Base-by-base conservation (phyloP, 768 basidiomycete species). In the Cyclocybe aegerita region DNA sequence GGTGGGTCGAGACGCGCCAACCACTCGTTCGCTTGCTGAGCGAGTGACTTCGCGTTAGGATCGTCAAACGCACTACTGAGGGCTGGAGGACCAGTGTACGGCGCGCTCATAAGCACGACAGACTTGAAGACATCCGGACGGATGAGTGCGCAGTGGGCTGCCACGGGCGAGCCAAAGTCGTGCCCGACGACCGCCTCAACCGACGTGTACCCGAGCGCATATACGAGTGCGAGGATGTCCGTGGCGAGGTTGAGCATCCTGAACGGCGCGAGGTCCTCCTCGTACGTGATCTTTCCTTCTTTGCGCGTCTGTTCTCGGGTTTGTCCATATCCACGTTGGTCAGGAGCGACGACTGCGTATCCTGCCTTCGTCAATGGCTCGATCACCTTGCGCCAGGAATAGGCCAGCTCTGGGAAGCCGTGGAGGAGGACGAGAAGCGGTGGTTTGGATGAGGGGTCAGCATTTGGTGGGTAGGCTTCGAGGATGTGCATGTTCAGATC, bases 351-450 rank as follows among this genome's bases (percentile, higher is more conserved):
- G 59, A 85, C 83, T 46, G 78, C 73, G 64, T 78, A 85, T 1
- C 84, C 83, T 2, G 70, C 68, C 4, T 65, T 55, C 0, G 78
- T 61, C 17, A 86, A 70, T 0, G 81, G 81, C 0, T 65, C 57
- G 31, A 86, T 71, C 33, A 85, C 51, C 52, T 82, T 81, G 10
- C 85, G 72, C 82, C 82, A 86, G 7, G 82, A 85, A 59, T 80
- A 83, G 2, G 83, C 77, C 5, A 86, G 70, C 58, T 86, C 84
- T 8, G 84, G 83, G 60, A 86, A 86, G 37, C 84, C 85, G 53
- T 86, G 83, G 1, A 86, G 61, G 16, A 87, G 77, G 30, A 86
- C 47, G 40, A 85, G 57, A 10, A 86, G 70, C 1, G 78, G 80
- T 4, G 68, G 64, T 15, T 65, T 60, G 34, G 56, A 40, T 38